Percentiles rank a stretch among this genome's conserved stretches.
These are phyloP conservation scores for Achlya hypogyna DNA, from an alignment of 352 stramenopile genomes.

Conservation along the genomic window DNA sequence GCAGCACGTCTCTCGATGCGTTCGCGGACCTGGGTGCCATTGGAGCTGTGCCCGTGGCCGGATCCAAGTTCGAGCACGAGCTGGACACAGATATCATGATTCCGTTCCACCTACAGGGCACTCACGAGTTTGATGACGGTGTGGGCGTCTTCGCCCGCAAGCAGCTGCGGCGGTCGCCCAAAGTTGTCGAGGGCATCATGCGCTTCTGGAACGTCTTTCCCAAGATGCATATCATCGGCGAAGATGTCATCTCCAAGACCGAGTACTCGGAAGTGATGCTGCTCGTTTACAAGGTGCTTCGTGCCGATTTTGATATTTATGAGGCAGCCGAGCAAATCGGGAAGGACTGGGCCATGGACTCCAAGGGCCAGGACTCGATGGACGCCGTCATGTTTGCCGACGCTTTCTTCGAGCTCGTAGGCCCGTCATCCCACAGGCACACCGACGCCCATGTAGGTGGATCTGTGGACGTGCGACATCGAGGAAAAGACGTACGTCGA, in stretches of 20 bases:
- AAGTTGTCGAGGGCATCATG: constrained; percentile 34
- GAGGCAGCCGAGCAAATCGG: constrained; percentile 50
- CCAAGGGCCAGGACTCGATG: constrained; percentile 41
- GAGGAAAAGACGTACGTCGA: constrained; percentile 52
- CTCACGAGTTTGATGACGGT: constrained; percentile 54
- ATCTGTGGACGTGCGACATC: constrained; percentile 76
- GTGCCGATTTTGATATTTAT: constrained; percentile 49
- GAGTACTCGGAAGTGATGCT: constrained; percentile 70
- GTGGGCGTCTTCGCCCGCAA: constrained; percentile 42
- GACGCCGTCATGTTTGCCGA: constrained; percentile 56
- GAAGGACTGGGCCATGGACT: constrained; percentile 75
- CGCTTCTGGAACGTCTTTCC: constrained; percentile 53
- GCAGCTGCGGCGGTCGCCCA: constrained; percentile 39
- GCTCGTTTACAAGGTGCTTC: constrained; percentile 68
- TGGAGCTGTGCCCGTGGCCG: constrained; percentile 29
- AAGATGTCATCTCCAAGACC: constrained; percentile 20
- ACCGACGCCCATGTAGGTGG: constrained; percentile 22
- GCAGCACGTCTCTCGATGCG: constrained; percentile 51
- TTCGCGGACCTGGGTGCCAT: constrained; percentile 51
- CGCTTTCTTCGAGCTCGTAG: constrained; percentile 58
- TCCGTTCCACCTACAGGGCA: constrained; percentile 69
- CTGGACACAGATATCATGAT: constrained; percentile 30
- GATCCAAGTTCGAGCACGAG: constrained; percentile 65
- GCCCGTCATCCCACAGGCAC: background rate
- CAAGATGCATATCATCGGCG: constrained; percentile 21